These are phyloP conservation scores for Cadophora sp. DNA, from an alignment of 2,329 filamentous ascomycete species.

Conservation along the genomic window DNA sequence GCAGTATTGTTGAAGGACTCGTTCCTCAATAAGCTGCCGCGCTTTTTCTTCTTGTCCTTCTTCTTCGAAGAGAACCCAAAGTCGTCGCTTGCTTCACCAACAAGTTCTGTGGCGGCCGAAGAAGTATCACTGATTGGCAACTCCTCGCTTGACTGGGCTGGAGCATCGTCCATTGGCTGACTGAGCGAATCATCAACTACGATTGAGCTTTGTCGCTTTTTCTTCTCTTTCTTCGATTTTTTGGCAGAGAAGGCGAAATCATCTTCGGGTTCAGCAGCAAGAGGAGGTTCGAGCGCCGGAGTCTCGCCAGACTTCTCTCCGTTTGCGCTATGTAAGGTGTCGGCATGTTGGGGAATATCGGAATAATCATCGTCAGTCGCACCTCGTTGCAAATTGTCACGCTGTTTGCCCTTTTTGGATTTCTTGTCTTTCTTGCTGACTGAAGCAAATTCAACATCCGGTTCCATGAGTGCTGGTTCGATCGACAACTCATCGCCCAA, in stretches of 20 bases:
- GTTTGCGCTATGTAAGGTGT: background rate
- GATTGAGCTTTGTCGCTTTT: conserved; percentile 28
- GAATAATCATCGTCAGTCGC: conserved; percentile 17
- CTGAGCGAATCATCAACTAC: background rate
- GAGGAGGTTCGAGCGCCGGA: conserved; percentile 12
- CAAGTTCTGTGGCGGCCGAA: conserved; percentile 9
- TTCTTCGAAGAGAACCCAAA: conserved; percentile 31
- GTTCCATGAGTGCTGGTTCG: conserved; percentile 24
- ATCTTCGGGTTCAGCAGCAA: conserved; percentile 22
- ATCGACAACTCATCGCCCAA: background rate
- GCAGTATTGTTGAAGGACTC: conserved; percentile 22
- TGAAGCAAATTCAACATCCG: conserved; percentile 33
- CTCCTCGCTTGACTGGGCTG: background rate
- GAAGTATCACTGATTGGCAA: background rate
- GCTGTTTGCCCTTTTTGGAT: conserved; percentile 36
- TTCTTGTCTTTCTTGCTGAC: conserved; percentile 31
- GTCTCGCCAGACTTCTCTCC: background rate
- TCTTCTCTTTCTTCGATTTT: conserved; percentile 50
- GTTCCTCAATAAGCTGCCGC: conserved; percentile 26
- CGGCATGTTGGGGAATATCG: conserved; percentile 15
- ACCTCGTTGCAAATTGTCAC: conserved; percentile 20
- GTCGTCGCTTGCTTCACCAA: conserved; percentile 27
- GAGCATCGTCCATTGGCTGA: background rate
- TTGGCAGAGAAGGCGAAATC: conserved; percentile 34
- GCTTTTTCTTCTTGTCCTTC: conserved; percentile 25